Conservation (phyloP, 345 rosid genomes). For the Firmiana major region DNA sequence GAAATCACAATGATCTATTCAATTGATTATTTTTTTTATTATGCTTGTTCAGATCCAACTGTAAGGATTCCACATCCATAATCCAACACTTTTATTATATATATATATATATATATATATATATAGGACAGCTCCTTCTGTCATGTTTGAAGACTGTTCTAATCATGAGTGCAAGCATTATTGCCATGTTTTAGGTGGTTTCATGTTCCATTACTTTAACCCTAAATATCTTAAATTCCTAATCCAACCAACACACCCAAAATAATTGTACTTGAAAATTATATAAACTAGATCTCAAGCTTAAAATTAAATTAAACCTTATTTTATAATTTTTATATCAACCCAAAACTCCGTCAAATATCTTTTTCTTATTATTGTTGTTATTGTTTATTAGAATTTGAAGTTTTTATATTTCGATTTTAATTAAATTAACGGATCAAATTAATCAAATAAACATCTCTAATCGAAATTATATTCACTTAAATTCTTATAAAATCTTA, state of each 20-base stretch:
- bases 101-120: too few species aligned
- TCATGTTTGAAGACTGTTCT: not conserved
- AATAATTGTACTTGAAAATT: not conserved
- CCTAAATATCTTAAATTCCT: not conserved
- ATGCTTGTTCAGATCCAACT: conserved; percentile 1
- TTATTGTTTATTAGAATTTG: too few species aligned
- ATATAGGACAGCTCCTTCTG: not conserved
- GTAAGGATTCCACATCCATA: conserved; percentile 11
- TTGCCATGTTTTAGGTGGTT: not conserved
- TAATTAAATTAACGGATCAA: too few species aligned
- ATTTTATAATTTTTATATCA: not conserved
- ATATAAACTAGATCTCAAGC: not conserved
- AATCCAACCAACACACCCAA: not conserved
- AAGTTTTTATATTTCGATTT: too few species aligned
- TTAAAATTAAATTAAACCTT: not conserved
- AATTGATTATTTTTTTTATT: too few species aligned
- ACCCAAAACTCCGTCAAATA: not conserved
- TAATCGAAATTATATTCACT: too few species aligned
- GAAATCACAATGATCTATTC: too few species aligned
- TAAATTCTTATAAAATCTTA: too few species aligned
- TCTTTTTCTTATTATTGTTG: not conserved
- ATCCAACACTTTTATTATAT: too few species aligned
- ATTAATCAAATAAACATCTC: too few species aligned
- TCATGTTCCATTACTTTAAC: not conserved
- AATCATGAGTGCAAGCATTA: not conserved